Conservation (phyloP, 169 alveolate species). For the Eimeria sp. region DNA sequence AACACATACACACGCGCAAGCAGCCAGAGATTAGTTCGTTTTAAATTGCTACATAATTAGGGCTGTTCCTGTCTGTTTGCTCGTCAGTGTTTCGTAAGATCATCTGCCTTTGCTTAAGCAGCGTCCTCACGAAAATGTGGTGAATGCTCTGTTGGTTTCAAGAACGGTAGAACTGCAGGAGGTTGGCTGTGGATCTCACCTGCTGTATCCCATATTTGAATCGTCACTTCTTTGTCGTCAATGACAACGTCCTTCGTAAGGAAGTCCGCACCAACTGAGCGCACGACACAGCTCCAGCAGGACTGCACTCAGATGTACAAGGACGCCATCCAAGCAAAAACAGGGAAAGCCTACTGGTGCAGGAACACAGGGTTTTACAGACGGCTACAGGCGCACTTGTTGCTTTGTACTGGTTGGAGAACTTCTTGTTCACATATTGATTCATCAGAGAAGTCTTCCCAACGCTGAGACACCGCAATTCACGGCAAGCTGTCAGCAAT, state of each 20-base stretch:
- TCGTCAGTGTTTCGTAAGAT: not conserved
- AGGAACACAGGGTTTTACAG: not conserved
- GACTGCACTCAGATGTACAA: not conserved
- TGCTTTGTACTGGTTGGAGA: constrained; percentile 98
- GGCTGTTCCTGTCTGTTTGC: not conserved
- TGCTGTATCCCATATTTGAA: constrained; percentile 94
- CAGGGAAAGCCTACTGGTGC: not conserved
- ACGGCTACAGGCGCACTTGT: constrained; percentile 91
- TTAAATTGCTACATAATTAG: no score
- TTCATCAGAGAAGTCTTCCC: constrained; percentile 99
- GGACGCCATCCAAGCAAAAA: not conserved
- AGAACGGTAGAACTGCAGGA: no score
- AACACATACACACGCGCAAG: no score
- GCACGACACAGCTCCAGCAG: not conserved
- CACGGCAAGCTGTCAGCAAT: not conserved
- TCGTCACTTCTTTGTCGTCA: constrained; percentile 97
- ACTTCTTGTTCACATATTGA: constrained; percentile 97
- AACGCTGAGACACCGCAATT: constrained; percentile 91
- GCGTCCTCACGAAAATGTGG: not conserved
- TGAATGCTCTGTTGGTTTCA: not conserved
- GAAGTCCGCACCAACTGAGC: constrained; percentile 99
- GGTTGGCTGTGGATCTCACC: not conserved
- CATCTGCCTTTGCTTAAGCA: not conserved
- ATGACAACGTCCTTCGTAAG: constrained; percentile 98
- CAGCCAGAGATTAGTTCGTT: no score